phyloP scores from a whole-genome alignment of 1,284 basidiomycete species.

The Exobasidium rhododendri region DNA sequence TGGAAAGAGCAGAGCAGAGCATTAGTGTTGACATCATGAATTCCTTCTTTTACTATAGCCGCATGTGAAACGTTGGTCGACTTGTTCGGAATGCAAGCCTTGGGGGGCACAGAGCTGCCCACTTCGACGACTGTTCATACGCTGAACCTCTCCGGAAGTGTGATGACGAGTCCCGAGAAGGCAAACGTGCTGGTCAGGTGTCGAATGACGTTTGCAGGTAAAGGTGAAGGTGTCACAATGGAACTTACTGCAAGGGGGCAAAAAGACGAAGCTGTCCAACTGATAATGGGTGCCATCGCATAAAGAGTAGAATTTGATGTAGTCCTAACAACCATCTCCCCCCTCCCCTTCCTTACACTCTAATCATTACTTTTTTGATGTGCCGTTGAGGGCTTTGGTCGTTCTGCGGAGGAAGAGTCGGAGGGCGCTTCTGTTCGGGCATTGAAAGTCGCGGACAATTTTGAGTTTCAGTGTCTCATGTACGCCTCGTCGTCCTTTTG shows the following conservation, averaged over 20 bases:
- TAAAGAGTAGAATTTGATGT: slow-evolving; percentile 3
- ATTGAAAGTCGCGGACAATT: too few relatives aligned
- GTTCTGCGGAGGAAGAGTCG: too few relatives aligned
- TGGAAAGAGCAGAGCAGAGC: background rate
- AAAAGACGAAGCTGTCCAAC: slow-evolving; percentile 74
- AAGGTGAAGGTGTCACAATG: slow-evolving; percentile 87
- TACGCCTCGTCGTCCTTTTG: too few relatives aligned
- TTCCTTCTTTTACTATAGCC: slow-evolving; percentile 55
- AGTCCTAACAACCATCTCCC: too few relatives aligned
- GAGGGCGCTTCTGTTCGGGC: too few relatives aligned
- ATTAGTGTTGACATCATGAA: background rate
- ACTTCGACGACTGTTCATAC: slow-evolving; percentile 85
- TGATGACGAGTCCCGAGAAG: slow-evolving; percentile 74
- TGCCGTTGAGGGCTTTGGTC: too few relatives aligned
- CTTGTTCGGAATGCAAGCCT: slow-evolving; percentile 91
- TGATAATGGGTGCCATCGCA: slow-evolving; percentile 81
- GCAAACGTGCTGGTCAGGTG: slow-evolving; percentile 87
- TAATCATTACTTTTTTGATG: too few relatives aligned
- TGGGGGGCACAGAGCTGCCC: slow-evolving; percentile 62
- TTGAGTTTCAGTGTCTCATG: too few relatives aligned
- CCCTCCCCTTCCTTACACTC: too few relatives aligned
- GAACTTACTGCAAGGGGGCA: slow-evolving; percentile 92
- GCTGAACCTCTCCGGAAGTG: slow-evolving; percentile 83
- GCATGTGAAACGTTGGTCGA: slow-evolving; percentile 90
- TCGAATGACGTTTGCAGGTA: slow-evolving; percentile 83